Base-by-base conservation (phyloP, 305 asterid species). In the Ruellia speciosa region DNA sequence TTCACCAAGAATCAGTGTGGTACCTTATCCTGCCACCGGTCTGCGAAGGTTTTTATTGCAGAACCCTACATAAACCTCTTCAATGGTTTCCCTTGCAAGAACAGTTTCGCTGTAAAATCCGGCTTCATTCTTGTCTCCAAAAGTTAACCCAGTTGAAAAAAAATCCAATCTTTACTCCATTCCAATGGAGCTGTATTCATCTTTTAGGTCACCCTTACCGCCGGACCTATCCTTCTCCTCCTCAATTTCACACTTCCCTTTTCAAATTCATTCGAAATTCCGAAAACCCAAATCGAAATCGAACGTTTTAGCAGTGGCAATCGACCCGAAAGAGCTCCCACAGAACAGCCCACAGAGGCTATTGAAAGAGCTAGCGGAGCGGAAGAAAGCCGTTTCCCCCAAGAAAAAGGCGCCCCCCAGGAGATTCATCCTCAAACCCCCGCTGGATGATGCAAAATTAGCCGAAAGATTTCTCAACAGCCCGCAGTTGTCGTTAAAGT, bases 301-400 rank as follows among this genome's bases (percentile, higher is more conserved):
- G 62, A 72, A 64, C 49, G 47, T 81, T 54, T 55, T 78, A 1
- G 82, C 96, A 6, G 94, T 86, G 8, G 84, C 95, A 14, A 63
- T 71, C 52, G 99, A 92, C 76, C 85, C 88, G 2, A 79, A 75
- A 70, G 94, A 83, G 60, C 94, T 92, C 54, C 95, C 99, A 0
- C 80, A 79, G 50, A 84, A 92, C 80, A 92, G 95, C 79, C 99
- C 99, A 7, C 95, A 81, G 46, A 79, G 96, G 47, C 94, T 88
- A 60, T 76, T 92, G 53, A 88, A 82, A 72, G 99, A 92, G 77
- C 80, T 92, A 18, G 73, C 84, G 7, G 89, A 92, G 78, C 81
- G 96, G 55, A 84, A 83, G 64, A 92, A 81, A 68, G 64, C 64
- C 12, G 80, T 80, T 9, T 78, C 97, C 40, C 99, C 96, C 2